Evolutionary conservation across 805 yeast genomes (phyloP).

Genomic region (Nakazawaea wickerhamii): DNA sequence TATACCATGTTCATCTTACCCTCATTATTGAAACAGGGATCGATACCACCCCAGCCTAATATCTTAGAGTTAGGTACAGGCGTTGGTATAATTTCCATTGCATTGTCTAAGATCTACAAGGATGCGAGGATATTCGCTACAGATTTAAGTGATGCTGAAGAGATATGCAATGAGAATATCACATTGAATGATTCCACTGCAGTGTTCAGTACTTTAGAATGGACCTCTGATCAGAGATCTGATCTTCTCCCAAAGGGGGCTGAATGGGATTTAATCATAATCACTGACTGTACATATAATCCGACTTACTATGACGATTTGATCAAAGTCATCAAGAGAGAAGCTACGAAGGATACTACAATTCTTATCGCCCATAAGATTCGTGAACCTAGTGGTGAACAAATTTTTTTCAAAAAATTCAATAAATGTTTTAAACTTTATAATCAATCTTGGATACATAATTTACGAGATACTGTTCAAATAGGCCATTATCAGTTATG

Average conservation of each 20-base stretch:
- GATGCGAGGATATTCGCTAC: slow-evolving; percentile 24
- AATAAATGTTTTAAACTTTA: neutral
- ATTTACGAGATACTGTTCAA: slow-evolving; percentile 6
- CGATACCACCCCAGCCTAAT: slow-evolving; percentile 1
- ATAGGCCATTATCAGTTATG: slow-evolving; percentile 6
- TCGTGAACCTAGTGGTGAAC: slow-evolving; percentile 8
- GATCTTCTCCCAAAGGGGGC: slow-evolving; percentile 22
- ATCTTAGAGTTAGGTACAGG: slow-evolving; percentile 39
- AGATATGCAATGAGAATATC: slow-evolving; percentile 30
- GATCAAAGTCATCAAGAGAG: slow-evolving; percentile 22
- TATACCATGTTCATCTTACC: slow-evolving; percentile 13
- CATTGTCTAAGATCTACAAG: slow-evolving; percentile 20
- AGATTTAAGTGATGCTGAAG: slow-evolving; percentile 33
- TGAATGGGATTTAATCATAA: slow-evolving; percentile 34
- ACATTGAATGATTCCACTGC: slow-evolving; percentile 17
- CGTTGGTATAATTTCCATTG: slow-evolving; percentile 33
- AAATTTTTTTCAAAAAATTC: slow-evolving; percentile 5
- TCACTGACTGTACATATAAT: slow-evolving; percentile 39
- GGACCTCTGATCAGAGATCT: slow-evolving; percentile 24
- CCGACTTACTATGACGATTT: slow-evolving; percentile 32
- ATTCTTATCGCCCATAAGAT: slow-evolving; percentile 27
- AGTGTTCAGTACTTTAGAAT: slow-evolving; percentile 29
- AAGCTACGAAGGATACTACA: slow-evolving; percentile 13
- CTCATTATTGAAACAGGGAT: neutral
- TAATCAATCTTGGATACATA: slow-evolving; percentile 8